Base-by-base conservation (phyloP, 495 filamentous ascomycete genomes). In the Cetradonia linearis region DNA sequence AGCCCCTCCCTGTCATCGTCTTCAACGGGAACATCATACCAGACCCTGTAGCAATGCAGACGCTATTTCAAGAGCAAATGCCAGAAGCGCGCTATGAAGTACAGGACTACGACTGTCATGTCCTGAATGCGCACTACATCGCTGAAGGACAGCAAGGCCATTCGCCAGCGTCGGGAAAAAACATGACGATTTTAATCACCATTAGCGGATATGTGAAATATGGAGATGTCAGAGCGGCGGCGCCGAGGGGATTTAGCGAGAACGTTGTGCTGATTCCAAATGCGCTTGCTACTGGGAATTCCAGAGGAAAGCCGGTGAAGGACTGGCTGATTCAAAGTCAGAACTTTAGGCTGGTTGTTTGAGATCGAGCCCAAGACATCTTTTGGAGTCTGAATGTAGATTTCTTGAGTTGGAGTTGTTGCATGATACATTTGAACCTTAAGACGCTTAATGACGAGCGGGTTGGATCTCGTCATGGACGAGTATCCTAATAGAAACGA, bases 221-320 rank as follows among this genome's bases (percentile, higher is more conserved):
- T 61, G 82, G 79, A 2, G 78, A 82, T 37, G 71, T 68, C 20
- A 72, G 76, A 36, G 76, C 82, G 36, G 78, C 75, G 20, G 16
- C 77, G 13, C 78, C 80, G 68, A 78, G 79, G 58, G 79, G 76
- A 8, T 93, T 94, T 70, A 85, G 81, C 55, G 89, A 95, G 66
- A 83, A 74, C 8, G 83, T 92, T 63, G 77, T 91, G 2, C 71
- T 95, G 46, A 85, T 91, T 33, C 89, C 89, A 25, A 91, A 91
- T 67, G 79, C 79, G 63, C 79, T 84, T 25, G 71, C 77, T 16
- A 74, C 78, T 20, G 73, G 64, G 36, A 73, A 72, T 31, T 71
- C 75, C 59, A 76, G 75, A 50, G 71, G 68, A 58, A 67, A 69
- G 58, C 57, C 64, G 48, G 61, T 59, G 38, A 77, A 72, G 60